A percentile compares a stretch with the other conserved stretches of the same genome.
Evolutionary conservation across 352 stramenopile species (phyloP).

Genomic region (Phytophthora agathidicida): DNA sequence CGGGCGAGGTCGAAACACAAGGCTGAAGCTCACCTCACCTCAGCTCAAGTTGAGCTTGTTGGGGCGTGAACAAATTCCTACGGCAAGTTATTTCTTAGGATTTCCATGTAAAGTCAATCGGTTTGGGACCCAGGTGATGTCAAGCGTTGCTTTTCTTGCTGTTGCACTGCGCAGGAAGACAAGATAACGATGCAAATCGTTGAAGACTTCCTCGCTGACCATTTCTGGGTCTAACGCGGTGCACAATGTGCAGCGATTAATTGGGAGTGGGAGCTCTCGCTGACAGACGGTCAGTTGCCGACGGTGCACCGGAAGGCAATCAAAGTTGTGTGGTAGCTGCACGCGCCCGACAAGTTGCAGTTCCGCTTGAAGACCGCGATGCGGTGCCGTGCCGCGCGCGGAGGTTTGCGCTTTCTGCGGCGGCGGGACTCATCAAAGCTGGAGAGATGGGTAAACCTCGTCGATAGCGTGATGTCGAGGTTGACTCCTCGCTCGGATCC

Average conservation of each 20-base stretch:
- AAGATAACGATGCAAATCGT: conserved; percentile 11
- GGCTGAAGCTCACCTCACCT: neutral
- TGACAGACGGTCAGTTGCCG: conserved; percentile 13
- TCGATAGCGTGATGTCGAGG: conserved; percentile 8
- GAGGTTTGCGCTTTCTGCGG: conserved; percentile 6
- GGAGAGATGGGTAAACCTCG: neutral
- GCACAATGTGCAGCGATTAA: conserved; percentile 33
- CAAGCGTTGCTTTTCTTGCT: too few relatives aligned
- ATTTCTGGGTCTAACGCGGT: conserved; percentile 4
- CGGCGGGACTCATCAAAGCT: neutral
- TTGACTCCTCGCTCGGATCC: conserved; percentile 5
- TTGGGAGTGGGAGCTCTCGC: neutral
- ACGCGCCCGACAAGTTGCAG: conserved; percentile 9
- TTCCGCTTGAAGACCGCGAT: conserved; percentile 16
- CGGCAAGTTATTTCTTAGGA: too few relatives aligned
- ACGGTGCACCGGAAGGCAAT: conserved; percentile 5
- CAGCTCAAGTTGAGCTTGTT: conserved; percentile 8
- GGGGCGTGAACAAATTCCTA: conserved; percentile 5
- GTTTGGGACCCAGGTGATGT: too few relatives aligned
- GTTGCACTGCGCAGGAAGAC: neutral
- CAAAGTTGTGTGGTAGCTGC: conserved; percentile 11
- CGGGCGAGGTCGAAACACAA: conserved; percentile 1
- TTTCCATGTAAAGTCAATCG: too few relatives aligned
- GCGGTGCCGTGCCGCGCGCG: neutral
- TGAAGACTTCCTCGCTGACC: conserved; percentile 5